These are phyloP conservation scores for Tuber borchii DNA, from an alignment of 495 filamentous ascomycete genomes.

Conservation along the genomic window DNA sequence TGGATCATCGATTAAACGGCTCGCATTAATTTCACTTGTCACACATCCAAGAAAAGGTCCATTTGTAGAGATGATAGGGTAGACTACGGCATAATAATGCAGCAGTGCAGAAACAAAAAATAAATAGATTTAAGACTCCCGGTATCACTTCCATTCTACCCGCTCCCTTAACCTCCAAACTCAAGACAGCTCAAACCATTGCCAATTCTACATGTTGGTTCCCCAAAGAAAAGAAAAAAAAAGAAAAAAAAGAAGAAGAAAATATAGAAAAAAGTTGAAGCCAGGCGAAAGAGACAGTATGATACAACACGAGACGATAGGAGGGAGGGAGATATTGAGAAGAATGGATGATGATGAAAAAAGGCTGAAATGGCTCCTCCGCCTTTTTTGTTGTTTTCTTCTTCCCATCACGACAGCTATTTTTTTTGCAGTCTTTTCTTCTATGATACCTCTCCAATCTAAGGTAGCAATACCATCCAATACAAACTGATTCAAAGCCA, in stretches of 20 bases:
- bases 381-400: neutral
- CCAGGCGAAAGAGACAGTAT: neutral
- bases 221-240: neutral
- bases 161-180: neutral
- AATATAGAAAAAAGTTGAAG: neutral
- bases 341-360: neutral
- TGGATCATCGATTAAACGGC: neutral
- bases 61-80: neutral
- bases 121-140: neutral
- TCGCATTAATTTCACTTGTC: neutral
- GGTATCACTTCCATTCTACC: neutral
- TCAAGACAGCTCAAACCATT: neutral
- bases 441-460: neutral
- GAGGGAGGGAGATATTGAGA: neutral
- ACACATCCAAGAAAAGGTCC: neutral
- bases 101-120: neutral
- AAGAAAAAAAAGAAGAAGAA: neutral
- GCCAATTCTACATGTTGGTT: conserved; percentile 1
- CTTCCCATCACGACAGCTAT: neutral
- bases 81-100: neutral
- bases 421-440: neutral
- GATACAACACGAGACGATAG: neutral
- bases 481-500: neutral
- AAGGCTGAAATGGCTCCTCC: neutral
- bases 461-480: neutral